Percentiles rank a stretch among this genome's conserved stretches.
Conservation (phyloP, 1,139 yeast species). For the Yamadazyma oceani region DNA sequence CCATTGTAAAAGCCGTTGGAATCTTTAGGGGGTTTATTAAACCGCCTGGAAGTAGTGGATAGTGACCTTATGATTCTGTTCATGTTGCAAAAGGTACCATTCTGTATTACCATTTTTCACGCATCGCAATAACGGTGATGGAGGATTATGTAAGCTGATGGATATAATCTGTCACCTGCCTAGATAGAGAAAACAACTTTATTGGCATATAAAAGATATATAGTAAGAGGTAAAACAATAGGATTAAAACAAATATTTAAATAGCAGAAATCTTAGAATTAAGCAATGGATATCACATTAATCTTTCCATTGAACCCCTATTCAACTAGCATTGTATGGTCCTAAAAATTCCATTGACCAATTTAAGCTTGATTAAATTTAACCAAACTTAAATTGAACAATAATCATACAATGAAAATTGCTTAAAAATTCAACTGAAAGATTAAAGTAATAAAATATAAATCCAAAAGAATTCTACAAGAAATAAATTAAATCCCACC, state of each 20-base stretch:
- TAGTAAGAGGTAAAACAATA: neutral
- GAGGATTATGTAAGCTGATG: too few relatives aligned
- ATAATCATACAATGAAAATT: constrained; percentile 18
- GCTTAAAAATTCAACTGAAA: constrained; percentile 20
- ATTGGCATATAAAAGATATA: constrained; percentile 1
- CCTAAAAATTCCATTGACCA: neutral
- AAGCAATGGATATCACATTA: constrained; percentile 11
- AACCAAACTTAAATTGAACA: constrained; percentile 1
- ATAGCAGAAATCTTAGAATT: constrained; percentile 4
- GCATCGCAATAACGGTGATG: neutral
- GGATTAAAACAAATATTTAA: constrained; percentile 2
- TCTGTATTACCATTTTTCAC: too few relatives aligned
- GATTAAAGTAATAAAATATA: constrained; percentile 12
- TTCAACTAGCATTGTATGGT: constrained; percentile 21
- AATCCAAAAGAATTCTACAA: constrained; percentile 8
- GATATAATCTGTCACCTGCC: too few relatives aligned
- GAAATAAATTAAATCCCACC: constrained; percentile 8
- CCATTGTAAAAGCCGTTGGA: constrained; percentile 19
- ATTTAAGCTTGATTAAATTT: neutral
- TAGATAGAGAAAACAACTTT: constrained; percentile 1
- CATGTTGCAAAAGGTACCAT: neutral
- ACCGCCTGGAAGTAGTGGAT: constrained; percentile 2
- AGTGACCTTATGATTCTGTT: constrained; percentile 5
- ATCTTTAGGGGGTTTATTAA: constrained; percentile 8
- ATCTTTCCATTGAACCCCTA: constrained; percentile 19